phyloP scores from a whole-genome alignment of 2,329 filamentous ascomycete genomes.

The Colletotrichum lupini region DNA sequence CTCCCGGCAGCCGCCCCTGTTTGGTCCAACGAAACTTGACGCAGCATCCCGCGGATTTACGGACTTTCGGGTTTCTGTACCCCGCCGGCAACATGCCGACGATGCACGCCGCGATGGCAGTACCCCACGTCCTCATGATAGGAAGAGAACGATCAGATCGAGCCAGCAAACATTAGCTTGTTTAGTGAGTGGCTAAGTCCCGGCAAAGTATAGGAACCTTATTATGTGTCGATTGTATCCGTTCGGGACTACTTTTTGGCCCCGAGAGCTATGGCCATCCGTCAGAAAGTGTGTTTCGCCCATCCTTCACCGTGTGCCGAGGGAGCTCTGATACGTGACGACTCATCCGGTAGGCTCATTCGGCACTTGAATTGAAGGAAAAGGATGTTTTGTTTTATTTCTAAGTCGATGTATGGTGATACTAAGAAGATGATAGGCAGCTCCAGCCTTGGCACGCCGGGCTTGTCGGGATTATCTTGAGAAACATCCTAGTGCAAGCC shows the following conservation, averaged over 20 bases:
- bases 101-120: neutral
- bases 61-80: slow-evolving; percentile 3
- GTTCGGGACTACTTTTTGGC: slow-evolving; percentile 18
- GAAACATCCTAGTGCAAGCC: neutral
- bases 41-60: neutral
- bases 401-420: neutral
- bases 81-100: neutral
- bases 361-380: neutral
- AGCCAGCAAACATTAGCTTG: neutral
- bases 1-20: neutral
- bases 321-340: neutral
- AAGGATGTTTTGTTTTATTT: neutral
- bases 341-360: neutral
- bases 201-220: neutral
- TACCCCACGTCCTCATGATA: neutral
- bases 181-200: neutral
- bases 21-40: neutral
- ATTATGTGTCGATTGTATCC: neutral
- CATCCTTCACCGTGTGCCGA: neutral
- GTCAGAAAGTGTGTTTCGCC: neutral
- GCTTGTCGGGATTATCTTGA: neutral
- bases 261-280: slow-evolving; percentile 20
- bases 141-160: neutral
- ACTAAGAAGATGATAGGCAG: neutral
- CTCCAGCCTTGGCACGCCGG: neutral